Evolutionary conservation across 495 filamentous ascomycete species (phyloP), one percentile per base, ranked within the genome.

Genomic region (Aspergillus diversus): DNA sequence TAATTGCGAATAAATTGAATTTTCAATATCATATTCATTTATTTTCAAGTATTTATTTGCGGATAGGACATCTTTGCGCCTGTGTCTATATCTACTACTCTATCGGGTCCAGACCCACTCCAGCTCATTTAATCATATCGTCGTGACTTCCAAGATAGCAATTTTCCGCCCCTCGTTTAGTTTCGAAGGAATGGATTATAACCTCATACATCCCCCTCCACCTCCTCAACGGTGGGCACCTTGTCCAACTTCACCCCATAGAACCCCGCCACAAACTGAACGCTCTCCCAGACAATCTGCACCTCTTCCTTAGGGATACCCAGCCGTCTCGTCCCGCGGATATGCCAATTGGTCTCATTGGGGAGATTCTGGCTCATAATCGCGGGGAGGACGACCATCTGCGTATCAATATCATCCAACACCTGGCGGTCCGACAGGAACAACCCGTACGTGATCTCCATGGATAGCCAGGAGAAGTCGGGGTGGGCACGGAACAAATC

Each of bases 311-410:
- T 70, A 6, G 77, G 72, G 0, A 86, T 70, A 0, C 84, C 84
- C 35, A 87, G 69, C 55, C 85, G 70, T 48, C 84, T 71, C 12
- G 75, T 75, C 0, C 84, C 84, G 35, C 85, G 72, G 60, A 86
- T 75, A 77, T 88, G 85, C 84, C 84, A 88, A 34, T 78, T 75
- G 0, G 83, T 86, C 69, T 84, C 77, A 17, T 69, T 68, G 32
- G 66, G 72, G 59, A 86, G 64, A 67, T 84, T 84, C 75, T 87
- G 84, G 33, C 81, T 81, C 84, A 87, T 86, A 58, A 88, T 87
- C 1, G 75, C 80, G 2, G 84, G 73, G 49, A 85, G 66, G 5
- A 85, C 81, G 31, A 87, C 78, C 46, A 86, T 48, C 69, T 88
- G 79, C 4, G 85, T 84, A 59, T 86, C 83, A 1, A 85, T 34